phyloP scores from a whole-genome alignment of 352 stramenopile genomes.

The Lagenidium giganteum region DNA sequence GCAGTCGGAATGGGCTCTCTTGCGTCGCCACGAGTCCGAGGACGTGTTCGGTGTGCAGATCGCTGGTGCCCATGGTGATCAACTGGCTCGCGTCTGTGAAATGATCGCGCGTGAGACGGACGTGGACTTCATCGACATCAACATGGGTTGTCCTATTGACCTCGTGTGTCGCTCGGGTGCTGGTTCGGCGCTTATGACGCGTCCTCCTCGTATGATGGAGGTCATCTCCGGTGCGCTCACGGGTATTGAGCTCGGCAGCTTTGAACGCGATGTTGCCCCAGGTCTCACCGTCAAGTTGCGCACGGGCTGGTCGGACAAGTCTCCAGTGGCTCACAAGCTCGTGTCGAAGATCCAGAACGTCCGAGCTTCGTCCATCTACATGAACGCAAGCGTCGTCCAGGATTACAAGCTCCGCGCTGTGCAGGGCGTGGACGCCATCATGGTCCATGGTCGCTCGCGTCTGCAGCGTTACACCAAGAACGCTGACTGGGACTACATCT shows the following conservation, averaged over 20 bases:
- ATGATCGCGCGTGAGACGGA: conserved; percentile 90
- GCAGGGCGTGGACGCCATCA: conserved; percentile 71
- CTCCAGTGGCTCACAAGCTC: conserved; percentile 92
- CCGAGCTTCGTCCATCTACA: conserved; percentile 50
- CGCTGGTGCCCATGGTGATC: conserved; percentile 88
- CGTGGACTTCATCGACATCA: conserved; percentile 99
- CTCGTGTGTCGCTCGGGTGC: conserved; percentile 85
- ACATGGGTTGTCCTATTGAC: conserved; percentile 99
- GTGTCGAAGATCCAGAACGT: conserved; percentile 86
- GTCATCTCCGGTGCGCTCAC: conserved; percentile 88
- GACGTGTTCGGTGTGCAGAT: conserved; percentile 99
- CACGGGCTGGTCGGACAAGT: conserved; percentile 96
- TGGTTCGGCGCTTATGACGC: conserved; percentile 93
- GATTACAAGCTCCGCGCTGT: conserved; percentile 65
- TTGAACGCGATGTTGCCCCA: conserved; percentile 24
- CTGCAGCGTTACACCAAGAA: conserved; percentile 97
- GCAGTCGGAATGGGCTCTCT: conserved; percentile 95
- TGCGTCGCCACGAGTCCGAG: conserved; percentile 95
- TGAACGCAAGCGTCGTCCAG: conserved; percentile 76
- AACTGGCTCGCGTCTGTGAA: conserved; percentile 92
- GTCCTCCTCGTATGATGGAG: conserved; percentile 84
- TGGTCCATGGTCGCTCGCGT: conserved; percentile 95
- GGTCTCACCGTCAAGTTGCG: conserved; percentile 98
- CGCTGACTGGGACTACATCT: conserved; percentile 99
- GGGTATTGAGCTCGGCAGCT: conserved; percentile 67